A percentile compares a stretch with the other conserved stretches of the same genome.
Conservation (phyloP, 805 yeast species). For the Metschnikowia colocasiae region DNA sequence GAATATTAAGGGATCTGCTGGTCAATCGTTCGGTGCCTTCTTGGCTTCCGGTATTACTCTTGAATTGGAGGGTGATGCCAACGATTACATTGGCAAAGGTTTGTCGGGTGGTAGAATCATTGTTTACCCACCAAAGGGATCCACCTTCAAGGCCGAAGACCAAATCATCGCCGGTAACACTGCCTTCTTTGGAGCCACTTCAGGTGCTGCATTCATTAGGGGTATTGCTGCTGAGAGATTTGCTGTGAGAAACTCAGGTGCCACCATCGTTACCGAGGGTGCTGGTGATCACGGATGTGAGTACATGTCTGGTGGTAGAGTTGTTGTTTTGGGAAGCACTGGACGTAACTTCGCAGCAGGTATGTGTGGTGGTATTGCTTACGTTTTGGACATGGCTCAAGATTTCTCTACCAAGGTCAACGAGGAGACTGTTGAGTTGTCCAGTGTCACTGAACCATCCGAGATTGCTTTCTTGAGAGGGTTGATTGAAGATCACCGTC, state of each 20-base stretch:
- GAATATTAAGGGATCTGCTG: slow-evolving; percentile 88
- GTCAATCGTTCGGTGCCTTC: slow-evolving; percentile 98
- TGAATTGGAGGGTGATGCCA: slow-evolving; percentile 95
- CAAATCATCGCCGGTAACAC: slow-evolving; percentile 96
- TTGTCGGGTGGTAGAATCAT: slow-evolving; percentile 91
- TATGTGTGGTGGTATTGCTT: slow-evolving; percentile 99
- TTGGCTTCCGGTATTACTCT: slow-evolving; percentile 93
- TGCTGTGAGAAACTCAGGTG: slow-evolving; percentile 98
- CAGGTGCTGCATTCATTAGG: slow-evolving; percentile 88
- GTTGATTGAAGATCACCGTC: slow-evolving; percentile 90
- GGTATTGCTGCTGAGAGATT: slow-evolving; percentile 99
- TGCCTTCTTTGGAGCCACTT: slow-evolving; percentile 95
- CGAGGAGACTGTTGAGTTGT: slow-evolving; percentile 74
- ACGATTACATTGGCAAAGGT: slow-evolving; percentile 97
- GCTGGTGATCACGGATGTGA: slow-evolving; percentile 99
- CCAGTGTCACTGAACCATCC: slow-evolving; percentile 73
- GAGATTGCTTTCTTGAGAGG: slow-evolving; percentile 95
- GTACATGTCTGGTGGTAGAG: slow-evolving; percentile 99
- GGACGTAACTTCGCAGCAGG: slow-evolving; percentile 96
- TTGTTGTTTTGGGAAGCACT: slow-evolving; percentile 84
- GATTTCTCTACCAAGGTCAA: slow-evolving; percentile 82
- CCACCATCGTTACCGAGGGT: slow-evolving; percentile 94
- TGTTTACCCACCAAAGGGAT: slow-evolving; percentile 84
- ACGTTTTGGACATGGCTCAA: slow-evolving; percentile 92
- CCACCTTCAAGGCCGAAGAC: slow-evolving; percentile 89